phyloP scores from a whole-genome alignment of 345 rosid species.

The Euphorbia lathyris region DNA sequence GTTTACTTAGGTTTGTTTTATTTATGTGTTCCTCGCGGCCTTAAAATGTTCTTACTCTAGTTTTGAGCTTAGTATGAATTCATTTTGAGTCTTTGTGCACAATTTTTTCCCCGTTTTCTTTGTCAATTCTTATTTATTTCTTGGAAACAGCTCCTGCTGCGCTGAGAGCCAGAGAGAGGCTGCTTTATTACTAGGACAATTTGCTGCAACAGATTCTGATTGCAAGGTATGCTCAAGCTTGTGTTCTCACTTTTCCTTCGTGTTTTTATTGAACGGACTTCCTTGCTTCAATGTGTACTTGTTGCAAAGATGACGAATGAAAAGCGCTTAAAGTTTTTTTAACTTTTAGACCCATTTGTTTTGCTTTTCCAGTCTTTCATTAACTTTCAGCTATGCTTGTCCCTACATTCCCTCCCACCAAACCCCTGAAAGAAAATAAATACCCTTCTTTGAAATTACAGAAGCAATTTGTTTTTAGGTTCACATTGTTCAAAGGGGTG shows the following conservation, averaged over 20 bases:
- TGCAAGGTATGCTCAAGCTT: slow-evolving; percentile 63
- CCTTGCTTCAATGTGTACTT: background rate
- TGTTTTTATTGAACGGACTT: slow-evolving; percentile 2
- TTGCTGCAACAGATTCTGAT: slow-evolving; percentile 98
- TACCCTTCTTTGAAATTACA: no score
- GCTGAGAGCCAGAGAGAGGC: slow-evolving; percentile 99
- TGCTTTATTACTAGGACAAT: slow-evolving; percentile 95
- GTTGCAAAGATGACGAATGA: background rate
- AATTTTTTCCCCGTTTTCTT: background rate
- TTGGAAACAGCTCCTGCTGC: slow-evolving; percentile 78
- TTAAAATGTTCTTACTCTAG: background rate
- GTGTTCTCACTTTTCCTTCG: slow-evolving; percentile 2
- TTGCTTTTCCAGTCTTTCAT: no score
- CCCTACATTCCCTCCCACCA: background rate
- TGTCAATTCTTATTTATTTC: slow-evolving; percentile 18
- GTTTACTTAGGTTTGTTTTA: slow-evolving; percentile 67
- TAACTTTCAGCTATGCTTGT: no score
- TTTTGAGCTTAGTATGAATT: background rate
- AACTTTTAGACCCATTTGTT: background rate
- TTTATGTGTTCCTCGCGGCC: background rate
- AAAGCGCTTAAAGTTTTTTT: background rate
- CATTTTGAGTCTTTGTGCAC: background rate
- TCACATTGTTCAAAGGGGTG: slow-evolving; percentile 99
- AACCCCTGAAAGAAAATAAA: background rate
- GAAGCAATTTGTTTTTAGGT: slow-evolving; percentile 51